Percentiles rank a stretch among this genome's conserved stretches.
phyloP scores from a whole-genome alignment of 2,329 filamentous ascomycete species.

The Alternaria gaisen region DNA sequence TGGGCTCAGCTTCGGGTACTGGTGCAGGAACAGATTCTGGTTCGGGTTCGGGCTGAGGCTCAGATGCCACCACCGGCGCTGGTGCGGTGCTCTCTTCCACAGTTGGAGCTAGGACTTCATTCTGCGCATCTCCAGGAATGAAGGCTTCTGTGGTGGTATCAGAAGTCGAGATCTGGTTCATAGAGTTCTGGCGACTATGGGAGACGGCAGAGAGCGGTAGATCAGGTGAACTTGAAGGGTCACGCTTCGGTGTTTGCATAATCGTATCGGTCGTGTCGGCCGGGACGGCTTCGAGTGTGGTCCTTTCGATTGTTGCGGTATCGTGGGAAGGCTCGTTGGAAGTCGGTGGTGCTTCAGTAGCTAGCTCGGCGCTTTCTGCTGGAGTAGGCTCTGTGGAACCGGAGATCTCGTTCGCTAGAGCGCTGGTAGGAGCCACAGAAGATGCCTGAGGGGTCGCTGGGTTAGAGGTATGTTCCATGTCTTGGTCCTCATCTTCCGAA shows the following conservation, averaged over 20 bases:
- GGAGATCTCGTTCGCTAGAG: conserved; percentile 23
- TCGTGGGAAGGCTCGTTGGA: conserved; percentile 17
- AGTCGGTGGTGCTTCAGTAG: conserved; percentile 13
- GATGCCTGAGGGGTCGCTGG: conserved; percentile 47
- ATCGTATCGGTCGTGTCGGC: conserved; percentile 18
- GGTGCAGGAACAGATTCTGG: conserved; percentile 8
- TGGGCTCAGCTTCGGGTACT: conserved; percentile 1
- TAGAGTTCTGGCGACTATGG: conserved; percentile 52
- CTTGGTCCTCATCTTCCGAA: conserved; percentile 57
- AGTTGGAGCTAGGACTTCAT: conserved; percentile 11
- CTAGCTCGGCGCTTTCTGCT: conserved; percentile 1
- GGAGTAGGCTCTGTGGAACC: conserved; percentile 9
- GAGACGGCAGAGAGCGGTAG: conserved; percentile 49
- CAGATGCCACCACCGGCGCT: conserved; percentile 1
- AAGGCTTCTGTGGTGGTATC: conserved; percentile 16
- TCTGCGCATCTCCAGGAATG: conserved; percentile 11
- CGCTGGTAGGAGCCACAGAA: conserved; percentile 16
- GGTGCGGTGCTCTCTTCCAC: conserved; percentile 11
- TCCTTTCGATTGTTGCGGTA: conserved; percentile 12
- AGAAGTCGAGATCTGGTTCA: conserved; percentile 37
- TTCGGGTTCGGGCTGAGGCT: conserved; percentile 3
- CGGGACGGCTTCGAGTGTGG: conserved; percentile 7
- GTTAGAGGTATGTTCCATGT: conserved; percentile 59
- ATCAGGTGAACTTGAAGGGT: conserved; percentile 55
- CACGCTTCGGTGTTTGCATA: conserved; percentile 26